Conservation (phyloP, 257 asterid species). For the Solanum habrochaites region DNA sequence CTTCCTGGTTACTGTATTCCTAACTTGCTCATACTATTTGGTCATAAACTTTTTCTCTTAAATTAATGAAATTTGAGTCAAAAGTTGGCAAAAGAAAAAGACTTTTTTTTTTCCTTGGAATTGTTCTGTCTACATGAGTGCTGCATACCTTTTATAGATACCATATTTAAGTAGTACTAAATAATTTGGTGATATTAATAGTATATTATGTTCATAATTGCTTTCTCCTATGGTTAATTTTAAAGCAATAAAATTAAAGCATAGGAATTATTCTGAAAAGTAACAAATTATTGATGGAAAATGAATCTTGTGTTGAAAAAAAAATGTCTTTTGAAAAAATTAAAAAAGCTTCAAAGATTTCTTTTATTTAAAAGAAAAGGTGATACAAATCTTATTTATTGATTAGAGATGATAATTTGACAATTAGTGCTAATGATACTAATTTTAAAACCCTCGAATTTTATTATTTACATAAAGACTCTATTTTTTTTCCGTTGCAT, state of each 20-base stretch:
- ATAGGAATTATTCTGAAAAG: not conserved
- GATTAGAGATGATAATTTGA: not conserved
- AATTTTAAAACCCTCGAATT: no score
- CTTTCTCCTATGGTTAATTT: not conserved
- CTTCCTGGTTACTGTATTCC: not conserved
- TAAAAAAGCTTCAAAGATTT: no score
- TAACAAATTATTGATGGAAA: not conserved
- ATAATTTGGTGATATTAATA: not conserved
- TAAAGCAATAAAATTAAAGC: not conserved
- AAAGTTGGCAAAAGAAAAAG: not conserved
- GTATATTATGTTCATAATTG: not conserved
- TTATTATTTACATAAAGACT: no score
- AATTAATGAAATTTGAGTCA: not conserved
- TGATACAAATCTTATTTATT: not conserved
- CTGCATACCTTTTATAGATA: not conserved
- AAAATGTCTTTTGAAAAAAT: not conserved
- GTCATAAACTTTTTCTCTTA: not conserved
- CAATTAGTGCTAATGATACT: not conserved
- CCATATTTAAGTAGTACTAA: not conserved
- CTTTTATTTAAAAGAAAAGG: no score
- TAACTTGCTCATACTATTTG: not conserved
- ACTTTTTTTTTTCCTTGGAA: not conserved
- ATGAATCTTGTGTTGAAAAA: not conserved
- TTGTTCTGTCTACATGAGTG: not conserved
- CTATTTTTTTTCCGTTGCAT: not conserved